These are phyloP conservation scores for Rubroshorea leprosula DNA, from an alignment of 345 rosid genomes.

Conservation along the genomic window DNA sequence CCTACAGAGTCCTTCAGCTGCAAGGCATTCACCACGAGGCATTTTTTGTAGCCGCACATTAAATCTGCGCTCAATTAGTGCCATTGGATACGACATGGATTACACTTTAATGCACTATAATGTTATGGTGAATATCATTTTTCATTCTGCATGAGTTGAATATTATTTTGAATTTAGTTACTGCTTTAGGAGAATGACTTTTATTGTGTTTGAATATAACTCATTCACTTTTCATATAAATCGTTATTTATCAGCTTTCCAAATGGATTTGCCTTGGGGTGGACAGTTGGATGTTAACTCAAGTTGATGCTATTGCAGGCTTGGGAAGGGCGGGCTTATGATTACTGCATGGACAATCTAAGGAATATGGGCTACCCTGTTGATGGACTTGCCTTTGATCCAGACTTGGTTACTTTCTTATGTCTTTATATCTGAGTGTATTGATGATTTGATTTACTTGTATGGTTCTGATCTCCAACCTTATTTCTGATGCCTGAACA, in stretches of 20 bases:
- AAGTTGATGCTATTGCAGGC: constrained; percentile 43
- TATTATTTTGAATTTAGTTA: background rate
- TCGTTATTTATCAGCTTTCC: background rate
- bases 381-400: constrained; percentile 85
- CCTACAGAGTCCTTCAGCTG: constrained; percentile 72
- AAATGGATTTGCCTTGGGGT: background rate
- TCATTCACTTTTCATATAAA: background rate
- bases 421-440: constrained; percentile 7
- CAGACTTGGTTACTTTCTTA: constrained; percentile 56
- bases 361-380: constrained; percentile 82
- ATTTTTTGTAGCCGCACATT: constrained; percentile 91
- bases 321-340: constrained; percentile 99
- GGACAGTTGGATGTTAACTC: background rate
- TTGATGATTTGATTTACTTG: background rate
- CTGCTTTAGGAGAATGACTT: background rate
- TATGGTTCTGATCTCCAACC: background rate
- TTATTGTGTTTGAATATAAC: background rate
- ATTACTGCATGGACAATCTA: constrained; percentile 89
- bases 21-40: constrained; percentile 80
- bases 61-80: constrained; percentile 92
- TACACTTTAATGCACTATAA: constrained; percentile 94
- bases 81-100: constrained; percentile 98
- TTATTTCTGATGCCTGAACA: background rate
- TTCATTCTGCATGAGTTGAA: background rate
- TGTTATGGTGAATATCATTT: constrained; percentile 54